Evolutionary conservation across 1,139 yeast genomes (phyloP).

Genomic region (Hanseniaspora gamundiae): DNA sequence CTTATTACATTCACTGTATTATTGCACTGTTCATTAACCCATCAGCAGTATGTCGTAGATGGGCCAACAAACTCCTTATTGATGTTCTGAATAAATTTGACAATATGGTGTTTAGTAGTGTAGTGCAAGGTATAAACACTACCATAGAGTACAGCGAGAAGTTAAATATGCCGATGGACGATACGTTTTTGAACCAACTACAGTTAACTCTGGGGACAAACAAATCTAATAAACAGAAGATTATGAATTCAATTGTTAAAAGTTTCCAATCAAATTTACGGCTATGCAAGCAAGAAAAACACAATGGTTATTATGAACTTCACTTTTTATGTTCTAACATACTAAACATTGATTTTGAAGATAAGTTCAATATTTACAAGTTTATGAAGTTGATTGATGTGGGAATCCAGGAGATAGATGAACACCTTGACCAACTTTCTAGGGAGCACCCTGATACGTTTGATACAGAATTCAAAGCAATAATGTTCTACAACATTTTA

Average conservation of each 20-base stretch:
- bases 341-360: constrained; percentile 11
- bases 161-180: constrained; percentile 16
- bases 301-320: constrained; percentile 9
- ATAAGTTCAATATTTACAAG: constrained; percentile 14
- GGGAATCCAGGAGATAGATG: neutral
- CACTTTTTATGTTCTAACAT: constrained; percentile 17
- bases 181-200: constrained; percentile 12
- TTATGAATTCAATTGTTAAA: constrained; percentile 11
- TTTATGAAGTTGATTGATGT: constrained; percentile 14
- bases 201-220: constrained; percentile 11
- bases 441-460: constrained; percentile 1
- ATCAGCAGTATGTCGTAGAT: constrained; percentile 30
- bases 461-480: neutral
- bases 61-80: constrained; percentile 42
- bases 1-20: constrained; percentile 51
- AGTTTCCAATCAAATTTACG: constrained; percentile 10
- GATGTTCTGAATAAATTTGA: constrained; percentile 55
- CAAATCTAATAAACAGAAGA: constrained; percentile 14
- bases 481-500: constrained; percentile 5
- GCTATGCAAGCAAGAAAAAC: constrained; percentile 1
- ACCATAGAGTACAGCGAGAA: constrained; percentile 36
- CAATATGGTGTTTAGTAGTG: constrained; percentile 53
- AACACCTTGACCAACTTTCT: constrained; percentile 2
- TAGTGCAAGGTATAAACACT: constrained; percentile 48
- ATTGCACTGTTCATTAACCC: constrained; percentile 57